These are phyloP conservation scores for Carex arenaria DNA, from an alignment of 202 grass and related monocot genomes.

Conservation along the genomic window DNA sequence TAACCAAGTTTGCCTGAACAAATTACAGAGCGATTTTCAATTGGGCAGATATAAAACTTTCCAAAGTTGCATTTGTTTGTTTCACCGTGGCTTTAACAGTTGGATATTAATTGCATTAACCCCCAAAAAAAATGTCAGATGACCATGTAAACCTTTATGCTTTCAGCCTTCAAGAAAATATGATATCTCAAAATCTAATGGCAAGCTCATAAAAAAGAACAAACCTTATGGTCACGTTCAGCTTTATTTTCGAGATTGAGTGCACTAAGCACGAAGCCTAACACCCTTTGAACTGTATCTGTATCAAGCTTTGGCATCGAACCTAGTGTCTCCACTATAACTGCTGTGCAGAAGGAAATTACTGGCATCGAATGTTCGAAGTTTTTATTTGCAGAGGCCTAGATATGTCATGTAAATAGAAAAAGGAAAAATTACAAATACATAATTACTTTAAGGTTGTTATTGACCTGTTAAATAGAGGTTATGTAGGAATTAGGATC, in stretches of 20 bases:
- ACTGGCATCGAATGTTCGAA: constrained; percentile 62
- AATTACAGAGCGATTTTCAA: background rate
- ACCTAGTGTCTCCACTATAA: constrained; percentile 82
- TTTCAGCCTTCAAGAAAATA: background rate
- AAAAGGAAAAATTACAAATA: background rate
- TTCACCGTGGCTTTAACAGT: background rate
- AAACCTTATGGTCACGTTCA: constrained; percentile 78
- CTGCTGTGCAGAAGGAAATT: constrained; percentile 75
- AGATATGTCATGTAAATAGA: constrained; percentile 25
- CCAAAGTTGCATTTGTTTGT: background rate
- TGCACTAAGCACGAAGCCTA: constrained; percentile 78
- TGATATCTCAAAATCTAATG: background rate
- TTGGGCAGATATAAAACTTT: background rate
- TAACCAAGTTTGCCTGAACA: background rate
- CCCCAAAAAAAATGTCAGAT: background rate
- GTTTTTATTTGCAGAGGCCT: constrained; percentile 64
- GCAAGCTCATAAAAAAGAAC: background rate
- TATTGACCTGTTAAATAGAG: background rate
- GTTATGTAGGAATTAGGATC: background rate
- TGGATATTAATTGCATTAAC: background rate
- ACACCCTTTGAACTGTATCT: constrained; percentile 68
- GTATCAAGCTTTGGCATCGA: constrained; percentile 72
- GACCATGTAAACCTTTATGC: constrained; percentile 6
- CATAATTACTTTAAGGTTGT: background rate
- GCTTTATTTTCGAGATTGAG: constrained; percentile 62